Evolutionary conservation across 768 basidiomycete genomes (phyloP).

Genomic region (Crucibulum laeve): DNA sequence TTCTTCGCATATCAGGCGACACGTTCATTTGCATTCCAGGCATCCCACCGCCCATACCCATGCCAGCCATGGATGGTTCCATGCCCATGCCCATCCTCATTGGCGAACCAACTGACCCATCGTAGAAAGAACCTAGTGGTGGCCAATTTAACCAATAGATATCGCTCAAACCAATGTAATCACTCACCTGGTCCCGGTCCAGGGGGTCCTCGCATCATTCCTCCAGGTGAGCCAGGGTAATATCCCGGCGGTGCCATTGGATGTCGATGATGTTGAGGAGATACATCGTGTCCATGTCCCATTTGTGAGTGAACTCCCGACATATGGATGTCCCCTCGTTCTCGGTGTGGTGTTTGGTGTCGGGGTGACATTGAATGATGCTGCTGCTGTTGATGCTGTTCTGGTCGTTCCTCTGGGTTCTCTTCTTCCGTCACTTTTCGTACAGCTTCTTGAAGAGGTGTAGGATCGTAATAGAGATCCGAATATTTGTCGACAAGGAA

Average conservation of each 20-base stretch:
- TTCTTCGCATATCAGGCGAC: constrained; percentile 16
- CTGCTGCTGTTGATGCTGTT: constrained; percentile 26
- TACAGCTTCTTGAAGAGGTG: constrained; percentile 49
- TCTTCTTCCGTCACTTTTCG: constrained; percentile 45
- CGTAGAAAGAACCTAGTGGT: constrained; percentile 25
- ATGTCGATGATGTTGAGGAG: constrained; percentile 22
- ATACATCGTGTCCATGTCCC: constrained; percentile 20
- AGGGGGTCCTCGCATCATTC: constrained; percentile 24
- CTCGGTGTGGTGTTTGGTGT: constrained; percentile 26
- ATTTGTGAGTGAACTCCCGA: constrained; percentile 21
- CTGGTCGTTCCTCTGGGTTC: constrained; percentile 27
- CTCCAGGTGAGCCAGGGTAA: constrained; percentile 28
- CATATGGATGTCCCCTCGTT: constrained; percentile 25
- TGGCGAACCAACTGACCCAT: constrained; percentile 22
- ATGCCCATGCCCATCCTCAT: constrained; percentile 29
- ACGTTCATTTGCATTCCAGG: constrained; percentile 23
- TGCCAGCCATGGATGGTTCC: constrained; percentile 16
- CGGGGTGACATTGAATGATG: constrained; percentile 22
- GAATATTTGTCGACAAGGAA: constrained; percentile 76
- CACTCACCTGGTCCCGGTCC: constrained; percentile 11
- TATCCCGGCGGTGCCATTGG: constrained; percentile 19
- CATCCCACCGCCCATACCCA: constrained; percentile 27
- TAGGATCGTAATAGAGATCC: constrained; percentile 70
- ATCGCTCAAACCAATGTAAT: too few species aligned
- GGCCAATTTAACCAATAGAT: constrained; percentile 13